Evolutionary conservation across 2,329 filamentous ascomycete species (phyloP).

Genomic region (Fusarium piperis): DNA sequence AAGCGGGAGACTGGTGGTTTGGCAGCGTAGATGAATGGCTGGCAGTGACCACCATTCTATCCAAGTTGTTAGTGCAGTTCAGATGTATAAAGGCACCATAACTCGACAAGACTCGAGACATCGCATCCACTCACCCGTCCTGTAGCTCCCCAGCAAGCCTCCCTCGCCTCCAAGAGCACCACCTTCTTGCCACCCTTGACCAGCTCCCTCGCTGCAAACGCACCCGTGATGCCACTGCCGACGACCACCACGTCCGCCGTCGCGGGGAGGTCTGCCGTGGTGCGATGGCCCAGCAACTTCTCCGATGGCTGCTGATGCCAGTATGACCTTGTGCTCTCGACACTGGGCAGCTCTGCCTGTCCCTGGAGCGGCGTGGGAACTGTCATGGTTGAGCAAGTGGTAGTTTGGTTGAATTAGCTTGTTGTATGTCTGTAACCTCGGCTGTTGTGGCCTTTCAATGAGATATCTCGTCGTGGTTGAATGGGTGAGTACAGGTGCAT

Average conservation of each 20-base stretch:
- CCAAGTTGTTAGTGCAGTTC: not conserved
- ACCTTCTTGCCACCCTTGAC: slow-evolving; percentile 63
- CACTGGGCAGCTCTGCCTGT: slow-evolving; percentile 67
- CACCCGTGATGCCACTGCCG: slow-evolving; percentile 81
- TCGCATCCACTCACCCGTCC: slow-evolving; percentile 68
- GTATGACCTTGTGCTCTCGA: slow-evolving; percentile 71
- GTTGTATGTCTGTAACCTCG: not conserved
- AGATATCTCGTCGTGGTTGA: not conserved
- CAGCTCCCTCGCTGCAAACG: slow-evolving; percentile 74
- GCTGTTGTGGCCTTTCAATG: not conserved
- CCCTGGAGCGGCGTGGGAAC: slow-evolving; percentile 42
- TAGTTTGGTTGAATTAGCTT: not conserved
- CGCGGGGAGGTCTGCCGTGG: slow-evolving; percentile 69
- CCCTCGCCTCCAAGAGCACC: slow-evolving; percentile 79
- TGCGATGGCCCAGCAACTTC: slow-evolving; percentile 72
- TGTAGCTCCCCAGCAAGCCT: slow-evolving; percentile 85
- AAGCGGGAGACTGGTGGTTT: slow-evolving; percentile 72
- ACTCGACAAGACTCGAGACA: too few relatives aligned
- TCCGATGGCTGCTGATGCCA: slow-evolving; percentile 77
- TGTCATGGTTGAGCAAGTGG: slow-evolving; percentile 43
- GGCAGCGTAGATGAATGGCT: slow-evolving; percentile 73
- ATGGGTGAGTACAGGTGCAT: not conserved
- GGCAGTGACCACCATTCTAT: slow-evolving; percentile 78
- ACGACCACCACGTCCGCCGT: slow-evolving; percentile 76
- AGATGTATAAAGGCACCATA: too few relatives aligned